Evolutionary conservation across 2,329 filamentous ascomycete genomes (phyloP).

Genomic region (Ophiostoma quercus): DNA sequence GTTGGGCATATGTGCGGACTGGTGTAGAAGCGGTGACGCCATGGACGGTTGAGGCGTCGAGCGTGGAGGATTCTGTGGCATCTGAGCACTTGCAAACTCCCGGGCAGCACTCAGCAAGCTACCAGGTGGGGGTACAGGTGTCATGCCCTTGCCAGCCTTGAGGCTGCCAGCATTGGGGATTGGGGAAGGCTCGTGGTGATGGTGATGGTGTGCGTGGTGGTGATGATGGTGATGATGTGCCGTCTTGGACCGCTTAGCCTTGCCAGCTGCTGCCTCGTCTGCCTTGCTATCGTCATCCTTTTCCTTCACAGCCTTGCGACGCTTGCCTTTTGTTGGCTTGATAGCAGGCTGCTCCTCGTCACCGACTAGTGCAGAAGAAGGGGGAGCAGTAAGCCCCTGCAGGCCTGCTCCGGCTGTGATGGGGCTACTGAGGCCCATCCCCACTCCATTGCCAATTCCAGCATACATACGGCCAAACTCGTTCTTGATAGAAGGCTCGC

Average conservation of each 20-base stretch:
- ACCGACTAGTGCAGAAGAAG: conserved; percentile 40
- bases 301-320: conserved; percentile 63
- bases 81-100: conserved; percentile 36
- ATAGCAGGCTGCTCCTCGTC: conserved; percentile 33
- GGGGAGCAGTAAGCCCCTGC: conserved; percentile 43
- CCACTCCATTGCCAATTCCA: conserved; percentile 66
- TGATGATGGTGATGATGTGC: conserved; percentile 60
- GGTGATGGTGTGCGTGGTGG: conserved; percentile 57
- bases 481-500: conserved; percentile 85
- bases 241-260: conserved; percentile 63
- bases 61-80: conserved; percentile 42
- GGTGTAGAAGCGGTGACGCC: conserved; percentile 13
- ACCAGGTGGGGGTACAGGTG: conserved; percentile 43
- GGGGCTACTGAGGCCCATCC: conserved; percentile 47
- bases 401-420: conserved; percentile 41
- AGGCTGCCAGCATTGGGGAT: conserved; percentile 41
- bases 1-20: conserved; percentile 28
- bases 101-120: conserved; percentile 32
- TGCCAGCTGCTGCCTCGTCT: conserved; percentile 60
- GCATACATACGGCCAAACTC: conserved; percentile 94
- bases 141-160: conserved; percentile 47
- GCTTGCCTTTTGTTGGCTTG: conserved; percentile 49
- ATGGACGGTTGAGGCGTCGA: conserved; percentile 25
- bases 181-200: conserved; percentile 47
- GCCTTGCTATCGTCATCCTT: conserved; percentile 64